These are phyloP conservation scores for Tephrocybe sp. DNA, from an alignment of 768 basidiomycete species.

Conservation along the genomic window DNA sequence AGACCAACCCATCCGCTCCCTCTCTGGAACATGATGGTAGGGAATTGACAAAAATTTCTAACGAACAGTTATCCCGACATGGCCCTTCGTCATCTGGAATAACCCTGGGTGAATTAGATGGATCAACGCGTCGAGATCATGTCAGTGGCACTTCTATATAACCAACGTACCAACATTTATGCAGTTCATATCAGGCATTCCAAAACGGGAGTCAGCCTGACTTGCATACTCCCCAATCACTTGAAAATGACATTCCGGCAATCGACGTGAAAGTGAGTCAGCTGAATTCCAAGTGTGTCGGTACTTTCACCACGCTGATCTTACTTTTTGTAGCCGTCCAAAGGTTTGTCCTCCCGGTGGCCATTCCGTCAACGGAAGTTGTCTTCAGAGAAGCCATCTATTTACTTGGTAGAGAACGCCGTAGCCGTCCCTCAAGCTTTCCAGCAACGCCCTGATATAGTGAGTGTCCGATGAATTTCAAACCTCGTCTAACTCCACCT, in stretches of 20 bases:
- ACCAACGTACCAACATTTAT: no score
- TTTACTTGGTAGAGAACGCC: slow-evolving; percentile 2
- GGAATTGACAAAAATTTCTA: slow-evolving; percentile 11
- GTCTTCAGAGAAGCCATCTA: slow-evolving; percentile 2
- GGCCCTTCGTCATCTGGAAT: slow-evolving; percentile 5
- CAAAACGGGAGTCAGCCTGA: background rate
- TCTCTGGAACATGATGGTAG: slow-evolving; percentile 21
- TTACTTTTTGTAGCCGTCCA: background rate
- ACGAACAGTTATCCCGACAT: slow-evolving; percentile 15
- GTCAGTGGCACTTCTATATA: background rate
- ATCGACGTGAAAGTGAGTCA: background rate
- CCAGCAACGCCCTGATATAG: slow-evolving; percentile 32
- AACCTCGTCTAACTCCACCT: background rate
- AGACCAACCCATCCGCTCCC: slow-evolving; percentile 6
- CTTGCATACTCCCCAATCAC: background rate
- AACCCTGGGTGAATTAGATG: background rate
- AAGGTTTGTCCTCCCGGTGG: slow-evolving; percentile 7
- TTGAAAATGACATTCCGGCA: background rate
- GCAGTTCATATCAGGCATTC: no score
- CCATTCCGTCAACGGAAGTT: slow-evolving; percentile 1
- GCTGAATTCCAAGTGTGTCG: background rate
- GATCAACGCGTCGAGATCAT: background rate
- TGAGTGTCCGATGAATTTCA: slow-evolving; percentile 36
- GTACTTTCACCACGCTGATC: background rate
- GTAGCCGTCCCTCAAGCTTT: background rate